These are phyloP conservation scores for Cercospora berteroae DNA, from an alignment of 2,329 filamentous ascomycete genomes.

Conservation along the genomic window DNA sequence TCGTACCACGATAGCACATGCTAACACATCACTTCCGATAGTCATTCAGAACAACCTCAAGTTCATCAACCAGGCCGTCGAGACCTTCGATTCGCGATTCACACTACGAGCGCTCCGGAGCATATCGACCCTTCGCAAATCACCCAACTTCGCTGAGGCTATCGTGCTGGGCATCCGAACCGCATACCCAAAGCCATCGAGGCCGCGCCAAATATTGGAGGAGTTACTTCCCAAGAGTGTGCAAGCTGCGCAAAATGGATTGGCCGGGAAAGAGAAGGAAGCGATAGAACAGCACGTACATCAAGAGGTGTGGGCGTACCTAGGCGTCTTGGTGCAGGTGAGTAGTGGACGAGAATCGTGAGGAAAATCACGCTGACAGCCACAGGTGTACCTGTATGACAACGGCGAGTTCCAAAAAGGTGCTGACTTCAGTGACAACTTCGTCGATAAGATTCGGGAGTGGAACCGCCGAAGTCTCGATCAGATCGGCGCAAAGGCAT, in stretches of 20 bases:
- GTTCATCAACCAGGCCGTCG: constrained; percentile 85
- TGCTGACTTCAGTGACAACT: constrained; percentile 75
- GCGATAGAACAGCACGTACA: constrained; percentile 32
- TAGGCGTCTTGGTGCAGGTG: constrained; percentile 40
- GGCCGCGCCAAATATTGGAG: constrained; percentile 36
- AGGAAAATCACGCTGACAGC: constrained; percentile 27
- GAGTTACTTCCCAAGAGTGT: constrained; percentile 32
- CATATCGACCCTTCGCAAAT: constrained; percentile 93
- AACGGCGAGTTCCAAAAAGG: constrained; percentile 76
- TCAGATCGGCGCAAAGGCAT: constrained; percentile 88
- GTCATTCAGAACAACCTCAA: constrained; percentile 95
- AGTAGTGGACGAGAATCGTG: not conserved
- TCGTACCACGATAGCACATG: constrained; percentile 6
- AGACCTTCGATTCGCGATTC: constrained; percentile 91
- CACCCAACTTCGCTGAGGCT: constrained; percentile 45
- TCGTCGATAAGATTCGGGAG: constrained; percentile 80
- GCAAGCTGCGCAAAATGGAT: constrained; percentile 22
- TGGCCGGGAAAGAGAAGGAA: constrained; percentile 26
- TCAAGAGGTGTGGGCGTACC: constrained; percentile 40
- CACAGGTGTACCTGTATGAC: constrained; percentile 87
- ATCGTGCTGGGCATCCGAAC: constrained; percentile 36
- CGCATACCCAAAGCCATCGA: constrained; percentile 35
- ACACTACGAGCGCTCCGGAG: constrained; percentile 89
- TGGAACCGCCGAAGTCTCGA: constrained; percentile 93
- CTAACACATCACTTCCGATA: constrained; percentile 42